Percentiles rank a stretch among this genome's conserved stretches.
Evolutionary conservation across 371 early-diverging fungal species (phyloP).

Genomic region (Saksenaea oblongispora): DNA sequence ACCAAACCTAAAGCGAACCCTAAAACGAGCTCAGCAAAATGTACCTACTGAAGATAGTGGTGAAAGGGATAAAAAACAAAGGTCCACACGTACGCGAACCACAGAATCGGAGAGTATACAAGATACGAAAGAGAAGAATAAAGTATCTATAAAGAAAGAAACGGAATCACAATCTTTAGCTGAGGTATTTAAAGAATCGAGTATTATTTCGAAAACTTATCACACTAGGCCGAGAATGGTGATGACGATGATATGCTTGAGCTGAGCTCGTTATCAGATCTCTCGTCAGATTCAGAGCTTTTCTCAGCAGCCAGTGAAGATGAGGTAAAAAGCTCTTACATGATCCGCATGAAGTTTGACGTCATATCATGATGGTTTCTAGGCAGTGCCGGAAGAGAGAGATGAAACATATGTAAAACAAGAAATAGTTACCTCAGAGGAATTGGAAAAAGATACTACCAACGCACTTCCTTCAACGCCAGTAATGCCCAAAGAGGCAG

Average conservation of each 20-base stretch:
- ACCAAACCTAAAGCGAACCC: slow-evolving; percentile 27
- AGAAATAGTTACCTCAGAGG: neutral
- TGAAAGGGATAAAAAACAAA: slow-evolving; percentile 7
- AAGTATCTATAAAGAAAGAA: neutral
- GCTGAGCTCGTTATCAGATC: slow-evolving; percentile 38
- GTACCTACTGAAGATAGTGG: neutral
- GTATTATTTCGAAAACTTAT: neutral
- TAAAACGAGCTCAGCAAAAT: slow-evolving; percentile 17
- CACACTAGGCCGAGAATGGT: neutral
- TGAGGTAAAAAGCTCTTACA: neutral
- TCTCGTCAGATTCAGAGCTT: slow-evolving; percentile 33
- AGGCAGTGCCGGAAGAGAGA: neutral
- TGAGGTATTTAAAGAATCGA: neutral
- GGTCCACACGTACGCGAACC: neutral
- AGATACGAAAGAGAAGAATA: neutral
- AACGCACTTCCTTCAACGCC: neutral
- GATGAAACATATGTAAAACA: neutral
- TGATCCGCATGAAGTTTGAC: neutral
- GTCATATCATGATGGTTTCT: neutral
- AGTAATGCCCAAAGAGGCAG: neutral
- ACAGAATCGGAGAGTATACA: neutral
- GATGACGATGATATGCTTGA: slow-evolving; percentile 24
- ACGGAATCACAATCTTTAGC: neutral
- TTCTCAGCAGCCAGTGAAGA: slow-evolving; percentile 14
- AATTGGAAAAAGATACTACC: neutral